phyloP scores from a whole-genome alignment of 352 stramenopile species.

The Achlya hypogyna region DNA sequence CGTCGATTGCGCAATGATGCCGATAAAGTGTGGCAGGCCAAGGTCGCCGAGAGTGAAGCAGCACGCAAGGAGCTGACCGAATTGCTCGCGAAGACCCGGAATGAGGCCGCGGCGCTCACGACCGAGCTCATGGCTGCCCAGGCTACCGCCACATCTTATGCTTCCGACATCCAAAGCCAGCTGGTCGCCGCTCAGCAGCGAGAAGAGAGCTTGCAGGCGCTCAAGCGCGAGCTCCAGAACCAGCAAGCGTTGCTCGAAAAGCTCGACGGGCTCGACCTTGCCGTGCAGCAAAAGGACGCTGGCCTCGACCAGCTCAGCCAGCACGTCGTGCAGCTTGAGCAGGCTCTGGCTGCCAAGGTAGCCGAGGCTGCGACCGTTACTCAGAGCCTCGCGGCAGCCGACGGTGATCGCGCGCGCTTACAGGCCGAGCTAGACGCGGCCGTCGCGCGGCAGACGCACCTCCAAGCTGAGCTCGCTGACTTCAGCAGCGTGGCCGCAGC shows the following conservation, averaged over 20 bases:
- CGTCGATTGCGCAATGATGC: neutral
- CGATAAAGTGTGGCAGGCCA: neutral
- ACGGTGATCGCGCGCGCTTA: neutral
- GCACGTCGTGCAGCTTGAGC: conserved; percentile 51
- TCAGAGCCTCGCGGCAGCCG: conserved; percentile 31
- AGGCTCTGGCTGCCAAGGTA: conserved; percentile 44
- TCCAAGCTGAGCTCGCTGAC: conserved; percentile 1
- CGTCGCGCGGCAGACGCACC: neutral
- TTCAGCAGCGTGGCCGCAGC: neutral
- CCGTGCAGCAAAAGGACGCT: conserved; percentile 45
- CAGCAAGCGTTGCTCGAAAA: conserved; percentile 28
- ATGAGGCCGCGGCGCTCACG: neutral
- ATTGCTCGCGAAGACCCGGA: neutral
- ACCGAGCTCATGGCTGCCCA: neutral
- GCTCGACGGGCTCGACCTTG: conserved; percentile 28
- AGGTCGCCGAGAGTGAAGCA: neutral
- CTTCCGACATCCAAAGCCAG: conserved; percentile 5
- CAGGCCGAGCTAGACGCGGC: neutral
- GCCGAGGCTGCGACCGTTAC: conserved; percentile 61
- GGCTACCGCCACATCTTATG: conserved; percentile 6
- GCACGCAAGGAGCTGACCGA: neutral
- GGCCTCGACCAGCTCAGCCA: conserved; percentile 53
- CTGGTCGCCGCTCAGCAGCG: neutral
- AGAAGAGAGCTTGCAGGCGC: conserved; percentile 11
- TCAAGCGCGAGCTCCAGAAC: conserved; percentile 21